Conservation (phyloP, 768 basidiomycete genomes). For the Rhizopogon roseolus region DNA sequence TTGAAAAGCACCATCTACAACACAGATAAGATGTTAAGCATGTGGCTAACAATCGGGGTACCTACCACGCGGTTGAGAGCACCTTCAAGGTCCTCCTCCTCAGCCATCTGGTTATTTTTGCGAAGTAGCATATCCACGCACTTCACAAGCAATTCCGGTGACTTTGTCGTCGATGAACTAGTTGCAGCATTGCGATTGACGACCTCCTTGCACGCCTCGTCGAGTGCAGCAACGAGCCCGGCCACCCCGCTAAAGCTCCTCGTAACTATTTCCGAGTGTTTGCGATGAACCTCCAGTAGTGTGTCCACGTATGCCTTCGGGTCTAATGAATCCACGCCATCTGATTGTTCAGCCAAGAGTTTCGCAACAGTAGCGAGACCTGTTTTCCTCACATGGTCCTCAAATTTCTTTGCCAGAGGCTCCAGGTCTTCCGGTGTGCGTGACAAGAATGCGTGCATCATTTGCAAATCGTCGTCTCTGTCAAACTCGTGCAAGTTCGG, state of each 20-base stretch:
- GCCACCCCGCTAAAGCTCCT: conserved; percentile 90
- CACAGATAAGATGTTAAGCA: conserved; percentile 5
- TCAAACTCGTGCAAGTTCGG: conserved; percentile 87
- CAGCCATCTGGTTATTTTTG: conserved; percentile 94
- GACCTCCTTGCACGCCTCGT: conserved; percentile 93
- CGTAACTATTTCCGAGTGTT: conserved; percentile 84
- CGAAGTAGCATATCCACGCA: conserved; percentile 85
- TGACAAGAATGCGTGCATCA: conserved; percentile 89
- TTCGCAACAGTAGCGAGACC: conserved; percentile 81
- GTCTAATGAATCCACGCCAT: conserved; percentile 61
- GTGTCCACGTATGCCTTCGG: conserved; percentile 95
- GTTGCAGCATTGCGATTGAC: conserved; percentile 93
- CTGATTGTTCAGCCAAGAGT: conserved; percentile 49
- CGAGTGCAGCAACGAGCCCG: conserved; percentile 89
- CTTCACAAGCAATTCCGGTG: conserved; percentile 89
- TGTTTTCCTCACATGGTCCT: conserved; percentile 91
- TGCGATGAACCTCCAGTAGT: conserved; percentile 84
- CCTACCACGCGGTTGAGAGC: conserved; percentile 87
- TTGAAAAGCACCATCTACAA: conserved; percentile 94
- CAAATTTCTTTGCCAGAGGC: conserved; percentile 87
- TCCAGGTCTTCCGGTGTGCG: conserved; percentile 90
- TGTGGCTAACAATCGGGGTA: conserved; percentile 4
- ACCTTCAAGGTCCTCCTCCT: conserved; percentile 86
- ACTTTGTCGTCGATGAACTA: conserved; percentile 74
- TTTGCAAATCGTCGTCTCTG: conserved; percentile 89